Percentiles rank a stretch among this genome's conserved stretches.
These are phyloP conservation scores for Volvox africanus DNA, from an alignment of 139 green algal genomes.

Conservation along the genomic window DNA sequence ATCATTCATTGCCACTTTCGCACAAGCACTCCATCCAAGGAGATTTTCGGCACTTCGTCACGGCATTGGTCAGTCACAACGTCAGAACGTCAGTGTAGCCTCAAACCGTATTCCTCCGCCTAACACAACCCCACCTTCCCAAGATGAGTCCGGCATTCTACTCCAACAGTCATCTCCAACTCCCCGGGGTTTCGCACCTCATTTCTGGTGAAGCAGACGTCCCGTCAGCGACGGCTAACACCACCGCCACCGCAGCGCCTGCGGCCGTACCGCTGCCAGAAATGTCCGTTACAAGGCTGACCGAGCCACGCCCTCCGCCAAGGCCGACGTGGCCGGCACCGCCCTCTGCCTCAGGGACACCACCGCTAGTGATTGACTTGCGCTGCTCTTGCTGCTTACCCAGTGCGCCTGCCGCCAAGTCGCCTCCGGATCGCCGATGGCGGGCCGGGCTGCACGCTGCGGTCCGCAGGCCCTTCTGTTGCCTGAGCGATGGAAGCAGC, in stretches of 20 bases:
- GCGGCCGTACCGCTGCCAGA: background rate
- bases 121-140: no score
- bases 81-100: no score
- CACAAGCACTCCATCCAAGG: no score
- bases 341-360: background rate
- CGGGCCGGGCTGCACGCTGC: background rate
- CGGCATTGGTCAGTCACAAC: no score
- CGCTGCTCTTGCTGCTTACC: background rate
- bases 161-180: no score
- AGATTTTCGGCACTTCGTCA: no score
- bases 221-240: background rate
- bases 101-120: no score
- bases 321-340: no score
- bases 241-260: background rate
- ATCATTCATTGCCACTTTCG: no score
- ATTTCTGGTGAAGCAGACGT: background rate
- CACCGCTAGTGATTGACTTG: background rate
- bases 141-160: no score
- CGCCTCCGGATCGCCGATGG: background rate
- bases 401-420: background rate
- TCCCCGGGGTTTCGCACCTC: background rate
- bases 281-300: no score
- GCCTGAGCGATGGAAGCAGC: slow-evolving; percentile 10
- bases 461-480: background rate
- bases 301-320: background rate